Base-by-base conservation (phyloP, 78 protist genomes). In the Dictyostelium firmibasis region DNA sequence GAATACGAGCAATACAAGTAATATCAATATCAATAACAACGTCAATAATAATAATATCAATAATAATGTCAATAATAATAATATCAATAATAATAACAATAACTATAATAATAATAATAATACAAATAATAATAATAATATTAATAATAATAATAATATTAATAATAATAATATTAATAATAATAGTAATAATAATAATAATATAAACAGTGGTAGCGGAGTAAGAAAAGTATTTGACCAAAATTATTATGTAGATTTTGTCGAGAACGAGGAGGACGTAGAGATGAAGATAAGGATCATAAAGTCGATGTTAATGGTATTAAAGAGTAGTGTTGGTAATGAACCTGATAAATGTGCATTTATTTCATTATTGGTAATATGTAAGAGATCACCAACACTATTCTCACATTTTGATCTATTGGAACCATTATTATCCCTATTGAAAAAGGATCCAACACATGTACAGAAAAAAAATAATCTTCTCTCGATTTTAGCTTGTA, bases 381-480 rank as follows among this genome's bases (percentile, higher is more conserved):
- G 70, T 14, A 78, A 81, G 29, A 69, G 74, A 6, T 20, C 27
- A 23, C 86, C 94, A 23, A 18, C 25, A 1, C 1, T 81, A 43
- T 89, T 89, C 38, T 47, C 86, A 14, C 16, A n/a, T 13, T 62
- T 9, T 23, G 94, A 89, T 3, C 38, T 89, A 33, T n/a, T 89
- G 47, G 94, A 89, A 10, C 47, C 87, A 11, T 69, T 89, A 9
- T 43, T 89, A n/a, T 43, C 70, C 11, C 94, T 89, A 10, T 67
- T 81, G 2, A 60, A 75, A 69, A 60, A 75, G 23, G 94, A 89
- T 13, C 94, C 94, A 20, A 89, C 84, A 13, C 94, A 89, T 18
- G 60, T 89, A 27, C 88, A 78, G 38, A 89, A 89, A 47, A 89
- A 89, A 81, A 89, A 89, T 33, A 89, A 81, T 50, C 87, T 89